Percentiles rank a stretch among this genome's conserved stretches.
phyloP scores from a whole-genome alignment of 139 green algal genomes.

The Chlamydomonas applanata region DNA sequence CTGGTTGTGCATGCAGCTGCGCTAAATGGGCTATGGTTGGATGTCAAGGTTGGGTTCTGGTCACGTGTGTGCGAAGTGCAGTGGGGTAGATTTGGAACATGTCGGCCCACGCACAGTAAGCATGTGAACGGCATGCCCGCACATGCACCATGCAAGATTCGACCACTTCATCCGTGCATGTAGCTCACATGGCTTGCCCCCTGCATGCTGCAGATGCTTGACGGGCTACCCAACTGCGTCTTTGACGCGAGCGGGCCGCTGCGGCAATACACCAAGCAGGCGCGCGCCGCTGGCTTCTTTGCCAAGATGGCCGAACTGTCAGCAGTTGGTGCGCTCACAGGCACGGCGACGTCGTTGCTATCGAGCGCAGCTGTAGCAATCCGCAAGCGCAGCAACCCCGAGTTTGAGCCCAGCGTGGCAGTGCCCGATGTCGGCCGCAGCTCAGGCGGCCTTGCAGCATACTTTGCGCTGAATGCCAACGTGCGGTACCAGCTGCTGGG shows the following conservation, averaged over 20 bases:
- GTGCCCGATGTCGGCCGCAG: slow-evolving; percentile 63
- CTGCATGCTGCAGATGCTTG: slow-evolving; percentile 41
- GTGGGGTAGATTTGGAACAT: no score
- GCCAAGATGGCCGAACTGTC: slow-evolving; percentile 85
- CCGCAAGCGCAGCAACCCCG: slow-evolving; percentile 50
- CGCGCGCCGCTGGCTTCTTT: slow-evolving; percentile 69
- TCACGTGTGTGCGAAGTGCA: neutral
- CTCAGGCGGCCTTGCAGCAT: slow-evolving; percentile 75
- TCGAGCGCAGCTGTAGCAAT: slow-evolving; percentile 46
- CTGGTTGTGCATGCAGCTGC: no score
- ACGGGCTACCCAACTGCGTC: slow-evolving; percentile 60
- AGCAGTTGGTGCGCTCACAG: slow-evolving; percentile 76
- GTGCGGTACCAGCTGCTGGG: slow-evolving; percentile 85
- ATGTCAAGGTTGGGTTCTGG: neutral
- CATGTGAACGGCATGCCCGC: no score
- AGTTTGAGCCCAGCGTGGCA: slow-evolving; percentile 69
- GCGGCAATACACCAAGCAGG: slow-evolving; percentile 67
- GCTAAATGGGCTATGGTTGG: no score
- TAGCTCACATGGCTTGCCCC: no score
- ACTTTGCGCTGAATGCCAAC: slow-evolving; percentile 84
- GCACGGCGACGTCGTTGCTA: slow-evolving; percentile 49
- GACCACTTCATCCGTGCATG: no score
- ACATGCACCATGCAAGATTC: no score
- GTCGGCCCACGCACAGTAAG: no score
- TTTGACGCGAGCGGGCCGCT: slow-evolving; percentile 78